Conservation (phyloP, 2,329 filamentous ascomycete species). For the Rutstroemia sp. region DNA sequence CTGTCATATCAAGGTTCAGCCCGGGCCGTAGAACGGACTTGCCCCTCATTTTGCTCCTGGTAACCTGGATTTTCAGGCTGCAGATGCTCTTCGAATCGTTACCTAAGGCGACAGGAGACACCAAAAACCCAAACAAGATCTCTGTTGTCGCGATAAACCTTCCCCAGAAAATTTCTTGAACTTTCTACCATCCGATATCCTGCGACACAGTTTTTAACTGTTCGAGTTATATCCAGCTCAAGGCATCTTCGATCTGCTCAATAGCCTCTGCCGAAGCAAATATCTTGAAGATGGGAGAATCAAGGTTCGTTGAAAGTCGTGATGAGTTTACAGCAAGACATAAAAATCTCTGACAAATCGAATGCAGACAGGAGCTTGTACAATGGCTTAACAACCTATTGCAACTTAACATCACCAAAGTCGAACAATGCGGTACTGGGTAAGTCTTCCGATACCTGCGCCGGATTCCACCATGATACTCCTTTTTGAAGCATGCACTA, state of each 20-base stretch:
- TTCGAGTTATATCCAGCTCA: neutral
- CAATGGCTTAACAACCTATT: conserved; percentile 96
- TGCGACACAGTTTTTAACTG: neutral
- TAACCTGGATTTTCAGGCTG: neutral
- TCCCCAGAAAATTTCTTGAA: neutral
- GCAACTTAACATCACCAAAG: conserved; percentile 95
- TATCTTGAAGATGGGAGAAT: conserved; percentile 28
- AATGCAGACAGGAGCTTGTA: conserved; percentile 81
- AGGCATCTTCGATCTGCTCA: neutral
- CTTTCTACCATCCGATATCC: neutral
- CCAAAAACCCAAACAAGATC: conserved; percentile 3
- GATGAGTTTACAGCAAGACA: neutral
- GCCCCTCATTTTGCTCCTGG: no score
- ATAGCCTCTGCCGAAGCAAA: neutral
- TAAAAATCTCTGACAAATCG: conserved; percentile 17
- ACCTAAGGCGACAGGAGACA: conserved; percentile 7
- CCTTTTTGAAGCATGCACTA: conserved; percentile 14
- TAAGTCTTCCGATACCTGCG: conserved; percentile 43
- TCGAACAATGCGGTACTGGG: conserved; percentile 99
- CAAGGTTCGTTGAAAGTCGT: conserved; percentile 22
- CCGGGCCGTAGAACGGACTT: neutral
- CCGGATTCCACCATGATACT: conserved; percentile 16
- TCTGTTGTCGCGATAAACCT: conserved; percentile 5
- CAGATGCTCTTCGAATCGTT: conserved; percentile 3
- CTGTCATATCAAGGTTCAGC: no score